Percentiles rank a stretch among this genome's conserved stretches.
Conservation (phyloP, 192 early-diverging fungal species). For the Martensiomyces pterosporus region DNA sequence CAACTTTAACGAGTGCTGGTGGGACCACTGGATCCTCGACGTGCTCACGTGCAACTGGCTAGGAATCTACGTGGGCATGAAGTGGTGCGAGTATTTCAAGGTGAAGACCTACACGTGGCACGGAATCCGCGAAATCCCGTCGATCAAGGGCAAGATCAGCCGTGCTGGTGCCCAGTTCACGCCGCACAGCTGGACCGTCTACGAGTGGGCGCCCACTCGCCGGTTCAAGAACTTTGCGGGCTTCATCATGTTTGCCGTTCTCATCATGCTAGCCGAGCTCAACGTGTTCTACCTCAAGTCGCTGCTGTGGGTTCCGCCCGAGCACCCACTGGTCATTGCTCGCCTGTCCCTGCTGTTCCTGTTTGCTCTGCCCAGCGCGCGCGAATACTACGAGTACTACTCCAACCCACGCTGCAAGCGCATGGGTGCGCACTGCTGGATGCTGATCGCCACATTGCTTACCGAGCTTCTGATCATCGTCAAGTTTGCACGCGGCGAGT, state of each 20-base stretch:
- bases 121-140: slow-evolving; percentile 79
- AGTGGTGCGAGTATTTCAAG: slow-evolving; percentile 94
- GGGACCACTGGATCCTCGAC: slow-evolving; percentile 98
- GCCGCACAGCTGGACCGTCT: slow-evolving; percentile 90
- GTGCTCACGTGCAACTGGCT: slow-evolving; percentile 91
- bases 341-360: slow-evolving; percentile 80
- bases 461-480: slow-evolving; percentile 89
- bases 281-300: slow-evolving; percentile 96
- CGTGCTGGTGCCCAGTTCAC: slow-evolving; percentile 90
- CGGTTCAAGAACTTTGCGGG: slow-evolving; percentile 85
- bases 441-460: slow-evolving; percentile 77
- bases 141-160: slow-evolving; percentile 80
- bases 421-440: slow-evolving; percentile 92
- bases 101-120: slow-evolving; percentile 97
- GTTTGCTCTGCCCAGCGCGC: slow-evolving; percentile 77
- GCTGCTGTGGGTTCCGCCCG: slow-evolving; percentile 87
- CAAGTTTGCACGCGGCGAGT: slow-evolving; percentile 87
- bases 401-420: slow-evolving; percentile 74
- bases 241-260: slow-evolving; percentile 65
- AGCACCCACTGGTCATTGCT: slow-evolving; percentile 73
- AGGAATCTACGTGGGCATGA: slow-evolving; percentile 92
- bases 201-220: slow-evolving; percentile 85
- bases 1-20: slow-evolving; percentile 99
- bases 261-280: slow-evolving; percentile 64
- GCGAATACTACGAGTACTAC: slow-evolving; percentile 91